Base-by-base conservation (phyloP, 2,329 filamentous ascomycete genomes). In the Colletotrichum brevisporum region DNA sequence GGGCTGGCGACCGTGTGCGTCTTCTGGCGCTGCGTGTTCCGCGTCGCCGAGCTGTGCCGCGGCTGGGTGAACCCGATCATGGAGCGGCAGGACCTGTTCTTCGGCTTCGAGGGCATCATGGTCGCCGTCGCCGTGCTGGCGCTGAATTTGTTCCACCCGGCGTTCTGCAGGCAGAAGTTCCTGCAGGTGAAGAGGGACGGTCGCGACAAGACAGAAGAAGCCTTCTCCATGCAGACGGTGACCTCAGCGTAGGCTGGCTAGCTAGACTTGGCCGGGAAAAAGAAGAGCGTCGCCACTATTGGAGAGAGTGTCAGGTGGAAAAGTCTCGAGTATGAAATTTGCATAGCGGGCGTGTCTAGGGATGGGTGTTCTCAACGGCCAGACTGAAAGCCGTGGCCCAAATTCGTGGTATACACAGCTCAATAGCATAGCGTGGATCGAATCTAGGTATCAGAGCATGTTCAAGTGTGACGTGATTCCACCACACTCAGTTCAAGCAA, bases 21-120 rank as follows among this genome's bases (percentile, higher is more conserved):
- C 74, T 87, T 92, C 70, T 87, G 88, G 74, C 83, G 91, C 9
- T 90, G 86, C 71, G 86, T 89, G 50, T 93, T 89, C 78, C 86
- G 91, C 63, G 87, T 92, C 24, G 88, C 87, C 0, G 91, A 93
- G 83, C 79, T 93, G 71, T 87, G 85, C 71, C 82, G 86, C 60
- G 91, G 91, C 1, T 94, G 89, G 86, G 78, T 75, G 3, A 90
- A 90, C 0, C 78, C 83, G 24, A 77, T 93, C 73, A 90, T 91
- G 76, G 78, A 75, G 41, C 78, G 86, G 45, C 82, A 91, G 79
- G 80, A 79, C 45, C 79, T 88, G 65, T 90, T 91, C 75, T 83
- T 90, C 69, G 85, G 79, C 5, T 84, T 91, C 61, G 89, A 91
- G 81, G 86, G 87, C 52, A 79, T 83, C 51, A 82, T 88, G 80